These are phyloP conservation scores for Penicillium sp. DNA, from an alignment of 2,329 filamentous ascomycete species.

Conservation along the genomic window DNA sequence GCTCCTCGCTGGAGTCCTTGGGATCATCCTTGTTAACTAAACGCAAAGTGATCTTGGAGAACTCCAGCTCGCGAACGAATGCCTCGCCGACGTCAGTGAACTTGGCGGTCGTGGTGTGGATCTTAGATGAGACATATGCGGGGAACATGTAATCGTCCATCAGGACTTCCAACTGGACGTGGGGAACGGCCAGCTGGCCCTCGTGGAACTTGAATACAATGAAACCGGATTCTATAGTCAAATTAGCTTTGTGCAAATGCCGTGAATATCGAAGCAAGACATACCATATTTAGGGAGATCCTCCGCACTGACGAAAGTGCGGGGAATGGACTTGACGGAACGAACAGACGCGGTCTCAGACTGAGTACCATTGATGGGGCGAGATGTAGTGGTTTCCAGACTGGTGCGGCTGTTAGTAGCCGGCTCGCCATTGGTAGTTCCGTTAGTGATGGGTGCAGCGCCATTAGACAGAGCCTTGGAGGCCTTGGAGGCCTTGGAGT, in stretches of 20 bases:
- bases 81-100: slow-evolving; percentile 93
- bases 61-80: slow-evolving; percentile 94
- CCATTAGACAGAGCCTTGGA: slow-evolving; percentile 21
- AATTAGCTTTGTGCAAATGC: slow-evolving; percentile 34
- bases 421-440: slow-evolving; percentile 45
- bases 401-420: slow-evolving; percentile 32
- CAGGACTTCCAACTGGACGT: slow-evolving; percentile 79
- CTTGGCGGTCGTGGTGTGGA: slow-evolving; percentile 65
- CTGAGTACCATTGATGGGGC: slow-evolving; percentile 42
- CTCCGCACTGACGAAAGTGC: slow-evolving; percentile 74
- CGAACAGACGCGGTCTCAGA: slow-evolving; percentile 49
- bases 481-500: slow-evolving; percentile 30
- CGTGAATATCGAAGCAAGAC: slow-evolving; percentile 20
- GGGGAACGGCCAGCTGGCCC: slow-evolving; percentile 73
- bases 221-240: slow-evolving; percentile 72
- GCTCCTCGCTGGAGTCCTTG: slow-evolving; percentile 66
- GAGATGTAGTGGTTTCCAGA: slow-evolving; percentile 38
- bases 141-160: slow-evolving; percentile 96
- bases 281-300: slow-evolving; percentile 76
- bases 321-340: slow-evolving; percentile 61
- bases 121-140: slow-evolving; percentile 77
- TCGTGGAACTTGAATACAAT: slow-evolving; percentile 94
- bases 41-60: slow-evolving; percentile 86
- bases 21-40: slow-evolving; percentile 77
- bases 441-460: slow-evolving; percentile 16